Conservation (phyloP, 2,329 filamentous ascomycete genomes). For the Stemphylium beticola region DNA sequence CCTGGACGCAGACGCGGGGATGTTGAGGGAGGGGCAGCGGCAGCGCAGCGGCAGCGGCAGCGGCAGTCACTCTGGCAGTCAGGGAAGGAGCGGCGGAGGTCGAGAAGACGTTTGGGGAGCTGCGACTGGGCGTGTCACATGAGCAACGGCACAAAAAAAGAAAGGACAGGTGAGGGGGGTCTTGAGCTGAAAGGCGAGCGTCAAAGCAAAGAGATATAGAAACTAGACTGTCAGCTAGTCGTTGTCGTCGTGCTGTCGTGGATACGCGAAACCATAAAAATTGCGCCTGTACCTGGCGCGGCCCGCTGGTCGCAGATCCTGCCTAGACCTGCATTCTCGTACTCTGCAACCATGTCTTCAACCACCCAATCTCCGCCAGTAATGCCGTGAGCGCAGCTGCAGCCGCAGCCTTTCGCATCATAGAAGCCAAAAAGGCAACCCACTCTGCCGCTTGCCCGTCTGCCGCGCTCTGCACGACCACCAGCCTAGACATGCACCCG, state of each 20-base stretch:
- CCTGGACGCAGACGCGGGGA: slow-evolving; percentile 9
- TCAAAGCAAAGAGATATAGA: background rate
- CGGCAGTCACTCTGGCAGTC: background rate
- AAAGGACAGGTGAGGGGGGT: background rate
- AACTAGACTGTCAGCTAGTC: background rate
- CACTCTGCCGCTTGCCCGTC: slow-evolving; percentile 11
- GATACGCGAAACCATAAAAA: slow-evolving; percentile 17
- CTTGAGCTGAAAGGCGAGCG: too few relatives aligned
- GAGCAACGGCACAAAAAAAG: background rate
- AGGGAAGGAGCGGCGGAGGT: slow-evolving; percentile 3
- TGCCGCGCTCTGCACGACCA: slow-evolving; percentile 4
- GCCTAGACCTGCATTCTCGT: slow-evolving; percentile 6
- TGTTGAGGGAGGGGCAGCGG: slow-evolving; percentile 10
- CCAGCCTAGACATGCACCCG: background rate
- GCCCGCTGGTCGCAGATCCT: slow-evolving; percentile 23
- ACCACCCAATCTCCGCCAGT: slow-evolving; percentile 9
- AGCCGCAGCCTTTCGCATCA: background rate
- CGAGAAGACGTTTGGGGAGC: background rate
- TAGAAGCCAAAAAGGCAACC: slow-evolving; percentile 6
- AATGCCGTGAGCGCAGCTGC: background rate
- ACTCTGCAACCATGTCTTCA: slow-evolving; percentile 4
- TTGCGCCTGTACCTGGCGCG: slow-evolving; percentile 26
- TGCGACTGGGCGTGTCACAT: slow-evolving; percentile 1
- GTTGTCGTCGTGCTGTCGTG: background rate
- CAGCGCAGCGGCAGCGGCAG: slow-evolving; percentile 2